Evolutionary conservation across 2,329 filamentous ascomycete species (phyloP).

Genomic region (Akanthomyces dipterigenus): DNA sequence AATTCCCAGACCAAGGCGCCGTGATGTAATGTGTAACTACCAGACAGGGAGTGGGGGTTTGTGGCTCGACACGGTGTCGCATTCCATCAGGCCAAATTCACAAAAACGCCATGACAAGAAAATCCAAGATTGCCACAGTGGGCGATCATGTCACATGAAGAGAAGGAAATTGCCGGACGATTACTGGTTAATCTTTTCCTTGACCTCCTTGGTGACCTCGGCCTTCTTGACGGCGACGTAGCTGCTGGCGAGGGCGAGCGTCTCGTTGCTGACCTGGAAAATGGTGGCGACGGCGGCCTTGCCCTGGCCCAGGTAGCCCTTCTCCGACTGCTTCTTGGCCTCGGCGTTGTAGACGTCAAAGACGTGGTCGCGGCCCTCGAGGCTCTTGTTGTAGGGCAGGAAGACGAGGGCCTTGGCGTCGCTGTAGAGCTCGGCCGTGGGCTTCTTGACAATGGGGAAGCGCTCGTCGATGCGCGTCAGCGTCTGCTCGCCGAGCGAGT

Average conservation of each 20-base stretch:
- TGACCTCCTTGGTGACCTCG: conserved; percentile 47
- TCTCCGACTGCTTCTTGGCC: conserved; percentile 56
- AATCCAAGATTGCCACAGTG: not conserved
- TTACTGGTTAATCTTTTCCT: conserved; percentile 45
- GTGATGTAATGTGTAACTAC: not conserved
- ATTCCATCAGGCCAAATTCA: not conserved
- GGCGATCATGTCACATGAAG: not conserved
- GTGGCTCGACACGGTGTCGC: not conserved
- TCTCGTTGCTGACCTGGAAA: conserved; percentile 60
- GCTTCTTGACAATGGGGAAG: conserved; percentile 70
- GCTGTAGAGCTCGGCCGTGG: conserved; percentile 61
- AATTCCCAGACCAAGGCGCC: not conserved
- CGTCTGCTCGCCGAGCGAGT: conserved; percentile 67
- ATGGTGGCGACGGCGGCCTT: conserved; percentile 65
- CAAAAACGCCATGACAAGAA: conserved; percentile 8
- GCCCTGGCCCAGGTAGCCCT: conserved; percentile 58
- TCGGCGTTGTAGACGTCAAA: conserved; percentile 50
- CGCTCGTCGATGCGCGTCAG: conserved; percentile 61
- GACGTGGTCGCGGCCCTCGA: conserved; percentile 57
- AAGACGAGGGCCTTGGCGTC: conserved; percentile 56
- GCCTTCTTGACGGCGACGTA: conserved; percentile 57
- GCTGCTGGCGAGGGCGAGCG: conserved; percentile 52
- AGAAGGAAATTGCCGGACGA: not conserved
- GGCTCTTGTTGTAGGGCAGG: conserved; percentile 55
- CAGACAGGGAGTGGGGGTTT: not conserved